Evolutionary conservation across 2,329 filamentous ascomycete species (phyloP).

Genomic region (Pseudocercospora ulei): DNA sequence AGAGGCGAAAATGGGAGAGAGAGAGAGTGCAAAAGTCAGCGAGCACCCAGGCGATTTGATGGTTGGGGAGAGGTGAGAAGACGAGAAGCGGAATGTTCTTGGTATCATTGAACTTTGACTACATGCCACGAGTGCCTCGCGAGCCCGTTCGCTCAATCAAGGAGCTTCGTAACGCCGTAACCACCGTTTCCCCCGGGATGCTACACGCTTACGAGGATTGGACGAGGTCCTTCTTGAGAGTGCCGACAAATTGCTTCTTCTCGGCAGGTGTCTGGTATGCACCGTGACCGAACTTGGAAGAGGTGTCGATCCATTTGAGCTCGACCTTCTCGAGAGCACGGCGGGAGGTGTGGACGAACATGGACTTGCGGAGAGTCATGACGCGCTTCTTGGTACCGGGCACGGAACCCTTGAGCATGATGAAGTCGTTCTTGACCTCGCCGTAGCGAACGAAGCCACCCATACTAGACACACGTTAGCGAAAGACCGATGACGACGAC

Average conservation of each 20-base stretch:
- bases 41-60: too few relatives aligned
- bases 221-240: conserved; percentile 94
- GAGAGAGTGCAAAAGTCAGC: too few relatives aligned
- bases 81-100: conserved; percentile 3
- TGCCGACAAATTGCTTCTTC: conserved; percentile 96
- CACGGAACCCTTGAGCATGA: conserved; percentile 94
- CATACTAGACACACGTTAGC: conserved; percentile 53
- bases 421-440: conserved; percentile 98
- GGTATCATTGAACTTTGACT: conserved; percentile 8
- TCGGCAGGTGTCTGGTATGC: conserved; percentile 97
- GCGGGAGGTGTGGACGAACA: conserved; percentile 93
- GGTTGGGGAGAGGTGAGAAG: too few relatives aligned
- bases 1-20: too few relatives aligned
- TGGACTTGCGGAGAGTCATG: conserved; percentile 96
- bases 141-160: conserved; percentile 6
- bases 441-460: conserved; percentile 99
- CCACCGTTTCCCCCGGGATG: conserved; percentile 6
- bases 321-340: conserved; percentile 97
- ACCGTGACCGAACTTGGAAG: conserved; percentile 99
- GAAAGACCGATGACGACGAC: neutral
- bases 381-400: conserved; percentile 99
- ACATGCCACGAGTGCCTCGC: conserved; percentile 6
- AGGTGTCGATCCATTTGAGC: conserved; percentile 99
- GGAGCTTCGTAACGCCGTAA: conserved; percentile 8
- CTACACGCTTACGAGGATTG: conserved; percentile 29